These are phyloP conservation scores for Aureobasidium subglaciale DNA, from an alignment of 2,329 filamentous ascomycete genomes.

Conservation along the genomic window DNA sequence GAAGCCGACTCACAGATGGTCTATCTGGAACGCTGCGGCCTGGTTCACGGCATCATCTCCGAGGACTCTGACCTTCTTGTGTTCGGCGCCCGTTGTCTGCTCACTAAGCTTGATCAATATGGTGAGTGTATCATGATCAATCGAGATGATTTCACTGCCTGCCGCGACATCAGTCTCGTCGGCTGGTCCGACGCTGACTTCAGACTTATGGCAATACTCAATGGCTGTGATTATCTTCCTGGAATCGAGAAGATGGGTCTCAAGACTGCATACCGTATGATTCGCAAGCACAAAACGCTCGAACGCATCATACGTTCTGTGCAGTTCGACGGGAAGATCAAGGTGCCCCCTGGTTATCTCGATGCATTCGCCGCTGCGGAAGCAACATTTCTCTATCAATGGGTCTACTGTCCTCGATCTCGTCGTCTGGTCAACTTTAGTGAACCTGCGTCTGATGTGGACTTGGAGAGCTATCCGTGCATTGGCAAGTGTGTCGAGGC, in stretches of 20 bases:
- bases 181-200: constrained; percentile 93
- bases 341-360: constrained; percentile 73
- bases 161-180: constrained; percentile 77
- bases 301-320: constrained; percentile 76
- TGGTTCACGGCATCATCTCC: constrained; percentile 82
- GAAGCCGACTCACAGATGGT: constrained; percentile 96
- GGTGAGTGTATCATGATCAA: constrained; percentile 91
- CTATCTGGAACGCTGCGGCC: constrained; percentile 79
- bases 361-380: constrained; percentile 80
- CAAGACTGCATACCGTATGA: constrained; percentile 85
- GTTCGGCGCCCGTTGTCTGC: constrained; percentile 80
- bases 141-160: constrained; percentile 79
- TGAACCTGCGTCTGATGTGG: constrained; percentile 54
- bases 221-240: constrained; percentile 90
- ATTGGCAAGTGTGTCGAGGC: constrained; percentile 65
- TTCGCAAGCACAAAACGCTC: constrained; percentile 82
- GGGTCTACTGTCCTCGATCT: constrained; percentile 77
- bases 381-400: constrained; percentile 86
- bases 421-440: constrained; percentile 70
- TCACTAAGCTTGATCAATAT: constrained; percentile 92
- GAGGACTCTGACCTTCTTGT: constrained; percentile 96
- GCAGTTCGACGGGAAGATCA: constrained; percentile 81
- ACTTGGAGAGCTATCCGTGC: constrained; percentile 66
- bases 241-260: constrained; percentile 79
- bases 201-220: constrained; percentile 89